phyloP scores from a whole-genome alignment of 371 early-diverging fungal genomes.

The Mortierella polycephala region DNA sequence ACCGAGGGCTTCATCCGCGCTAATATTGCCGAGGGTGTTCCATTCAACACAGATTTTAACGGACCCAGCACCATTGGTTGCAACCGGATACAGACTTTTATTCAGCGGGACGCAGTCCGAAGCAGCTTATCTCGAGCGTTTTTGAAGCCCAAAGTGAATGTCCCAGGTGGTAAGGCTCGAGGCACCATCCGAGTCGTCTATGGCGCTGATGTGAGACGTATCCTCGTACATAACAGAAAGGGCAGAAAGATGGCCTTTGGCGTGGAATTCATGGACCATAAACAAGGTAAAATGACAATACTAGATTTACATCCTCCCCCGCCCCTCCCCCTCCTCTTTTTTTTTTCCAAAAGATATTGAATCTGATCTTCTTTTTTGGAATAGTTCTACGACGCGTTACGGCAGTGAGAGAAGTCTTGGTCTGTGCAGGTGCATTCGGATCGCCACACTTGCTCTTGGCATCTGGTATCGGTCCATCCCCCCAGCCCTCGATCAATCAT shows the following conservation, averaged over 20 bases:
- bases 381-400: constrained; percentile 23
- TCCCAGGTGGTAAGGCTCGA: constrained; percentile 30
- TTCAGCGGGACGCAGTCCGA: constrained; percentile 41
- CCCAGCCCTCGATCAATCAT: constrained; percentile 29
- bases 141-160: constrained; percentile 20
- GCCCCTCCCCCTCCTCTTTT: background rate
- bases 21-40: constrained; percentile 22
- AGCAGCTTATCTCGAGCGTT: constrained; percentile 39
- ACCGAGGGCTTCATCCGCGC: constrained; percentile 26
- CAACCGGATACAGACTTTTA: constrained; percentile 34
- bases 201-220: constrained; percentile 21
- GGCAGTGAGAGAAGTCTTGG: constrained; percentile 30
- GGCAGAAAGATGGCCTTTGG: constrained; percentile 36
- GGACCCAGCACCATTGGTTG: constrained; percentile 38
- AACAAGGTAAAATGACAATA: constrained; percentile 1
- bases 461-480: constrained; percentile 39
- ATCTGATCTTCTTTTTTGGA: background rate
- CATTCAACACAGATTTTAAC: constrained; percentile 38
- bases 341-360: background rate
- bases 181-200: constrained; percentile 43
- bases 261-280: constrained; percentile 41
- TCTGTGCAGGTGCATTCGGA: constrained; percentile 39
- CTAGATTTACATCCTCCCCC: too few species aligned
- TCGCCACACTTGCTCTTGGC: constrained; percentile 42
- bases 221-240: constrained; percentile 23